Conservation (phyloP, 1,284 basidiomycete species). For the Fomitopsis schrenkii region DNA sequence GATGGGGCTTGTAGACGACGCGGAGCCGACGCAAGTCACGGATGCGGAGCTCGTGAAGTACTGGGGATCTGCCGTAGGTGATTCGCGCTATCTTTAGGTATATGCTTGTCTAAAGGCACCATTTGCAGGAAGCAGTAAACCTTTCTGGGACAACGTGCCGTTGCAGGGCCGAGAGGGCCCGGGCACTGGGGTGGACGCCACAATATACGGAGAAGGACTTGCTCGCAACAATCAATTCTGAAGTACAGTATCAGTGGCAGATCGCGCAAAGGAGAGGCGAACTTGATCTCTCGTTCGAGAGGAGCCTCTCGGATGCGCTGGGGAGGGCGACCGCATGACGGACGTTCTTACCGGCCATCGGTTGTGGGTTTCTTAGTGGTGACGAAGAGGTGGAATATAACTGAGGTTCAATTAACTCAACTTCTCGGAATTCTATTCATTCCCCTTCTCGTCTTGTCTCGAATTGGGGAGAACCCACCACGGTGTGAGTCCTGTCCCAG, state of each 20-base stretch:
- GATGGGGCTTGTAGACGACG: slow-evolving; percentile 19
- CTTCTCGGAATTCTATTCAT: not conserved
- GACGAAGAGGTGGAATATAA: too few relatives aligned
- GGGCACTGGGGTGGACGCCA: slow-evolving; percentile 38
- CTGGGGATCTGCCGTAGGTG: slow-evolving; percentile 10
- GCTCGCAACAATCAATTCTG: slow-evolving; percentile 28
- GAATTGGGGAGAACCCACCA: too few relatives aligned
- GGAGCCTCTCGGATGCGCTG: not conserved
- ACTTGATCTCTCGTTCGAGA: not conserved
- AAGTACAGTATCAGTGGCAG: slow-evolving; percentile 15
- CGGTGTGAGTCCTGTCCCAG: too few relatives aligned
- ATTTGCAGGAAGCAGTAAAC: not conserved
- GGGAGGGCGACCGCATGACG: not conserved
- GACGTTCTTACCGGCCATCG: too few relatives aligned
- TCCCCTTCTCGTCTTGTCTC: too few relatives aligned
- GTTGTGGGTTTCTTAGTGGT: too few relatives aligned
- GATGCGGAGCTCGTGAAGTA: slow-evolving; percentile 27
- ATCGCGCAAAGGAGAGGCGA: not conserved
- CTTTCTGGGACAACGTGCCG: slow-evolving; percentile 36
- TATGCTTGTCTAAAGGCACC: not conserved
- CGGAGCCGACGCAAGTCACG: slow-evolving; percentile 26
- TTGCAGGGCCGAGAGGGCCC: slow-evolving; percentile 34
- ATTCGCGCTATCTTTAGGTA: not conserved
- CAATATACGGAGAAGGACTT: slow-evolving; percentile 29
- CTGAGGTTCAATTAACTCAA: too few relatives aligned